phyloP scores from a whole-genome alignment of 1,139 yeast genomes.

The Candida buenavistaensis region DNA sequence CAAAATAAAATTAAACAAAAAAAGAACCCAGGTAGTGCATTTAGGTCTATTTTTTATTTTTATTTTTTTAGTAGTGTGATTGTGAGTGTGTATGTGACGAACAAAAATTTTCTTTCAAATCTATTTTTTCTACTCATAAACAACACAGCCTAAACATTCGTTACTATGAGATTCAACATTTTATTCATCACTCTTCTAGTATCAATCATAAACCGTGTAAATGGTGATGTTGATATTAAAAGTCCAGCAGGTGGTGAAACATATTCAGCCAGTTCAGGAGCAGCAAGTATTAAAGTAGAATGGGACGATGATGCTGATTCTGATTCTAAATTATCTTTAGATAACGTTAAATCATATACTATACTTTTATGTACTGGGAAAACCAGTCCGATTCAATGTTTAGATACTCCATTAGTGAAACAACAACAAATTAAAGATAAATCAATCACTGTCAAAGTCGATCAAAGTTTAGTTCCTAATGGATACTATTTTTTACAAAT shows the following conservation, averaged over 20 bases:
- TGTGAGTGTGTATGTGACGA: too few species aligned
- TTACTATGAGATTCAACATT: slow-evolving; percentile 4
- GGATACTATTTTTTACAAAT: slow-evolving; percentile 77
- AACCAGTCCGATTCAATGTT: slow-evolving; percentile 38
- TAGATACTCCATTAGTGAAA: slow-evolving; percentile 28
- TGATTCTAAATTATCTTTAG: slow-evolving; percentile 40
- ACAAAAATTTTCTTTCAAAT: too few species aligned
- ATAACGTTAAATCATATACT: slow-evolving; percentile 45
- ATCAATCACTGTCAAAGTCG: slow-evolving; percentile 42
- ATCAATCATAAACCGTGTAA: slow-evolving; percentile 4
- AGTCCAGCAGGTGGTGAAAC: slow-evolving; percentile 52
- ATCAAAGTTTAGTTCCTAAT: slow-evolving; percentile 46
- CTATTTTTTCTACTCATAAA: neutral
- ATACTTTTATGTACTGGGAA: slow-evolving; percentile 68
- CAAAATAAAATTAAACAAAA: too few species aligned
- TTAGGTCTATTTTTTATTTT: too few species aligned
- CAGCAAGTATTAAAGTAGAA: slow-evolving; percentile 45
- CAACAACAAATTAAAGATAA: slow-evolving; percentile 21
- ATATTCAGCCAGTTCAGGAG: slow-evolving; percentile 50
- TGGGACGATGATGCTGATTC: slow-evolving; percentile 56
- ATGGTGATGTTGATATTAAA: slow-evolving; percentile 59
- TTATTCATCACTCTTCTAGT: slow-evolving; percentile 5
- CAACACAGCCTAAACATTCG: neutral
- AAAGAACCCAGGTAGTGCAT: too few species aligned
- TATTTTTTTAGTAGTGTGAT: too few species aligned